Conservation (phyloP, 1,284 basidiomycete species). For the Mycosarcoma mackinlayi region DNA sequence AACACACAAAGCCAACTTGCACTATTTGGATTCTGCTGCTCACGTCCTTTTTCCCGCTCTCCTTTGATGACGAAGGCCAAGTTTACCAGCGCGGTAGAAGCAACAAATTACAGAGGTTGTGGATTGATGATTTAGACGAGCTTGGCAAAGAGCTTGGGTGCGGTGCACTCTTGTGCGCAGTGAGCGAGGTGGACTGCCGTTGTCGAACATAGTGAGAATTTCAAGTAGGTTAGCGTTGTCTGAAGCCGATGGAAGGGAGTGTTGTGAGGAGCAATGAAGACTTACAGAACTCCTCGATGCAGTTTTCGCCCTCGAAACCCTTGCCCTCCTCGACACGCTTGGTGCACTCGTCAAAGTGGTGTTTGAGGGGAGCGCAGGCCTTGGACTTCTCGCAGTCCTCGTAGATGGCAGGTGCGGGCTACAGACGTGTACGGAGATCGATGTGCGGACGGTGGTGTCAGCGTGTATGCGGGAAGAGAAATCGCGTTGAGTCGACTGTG, state of each 20-base stretch:
- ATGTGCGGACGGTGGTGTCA: too few relatives aligned
- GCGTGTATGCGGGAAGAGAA: too few relatives aligned
- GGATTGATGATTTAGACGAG: conserved; percentile 59
- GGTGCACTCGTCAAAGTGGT: conserved; percentile 68
- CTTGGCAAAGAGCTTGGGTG: conserved; percentile 63
- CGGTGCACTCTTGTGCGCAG: conserved; percentile 64
- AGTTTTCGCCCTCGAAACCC: conserved; percentile 66
- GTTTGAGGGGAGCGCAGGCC: conserved; percentile 60
- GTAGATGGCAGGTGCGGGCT: conserved; percentile 59
- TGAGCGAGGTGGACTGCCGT: conserved; percentile 62
- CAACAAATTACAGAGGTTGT: too few relatives aligned
- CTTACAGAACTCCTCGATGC: conserved; percentile 68
- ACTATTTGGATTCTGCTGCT: neutral
- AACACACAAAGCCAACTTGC: neutral
- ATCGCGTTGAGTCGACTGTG: neutral
- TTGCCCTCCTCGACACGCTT: conserved; percentile 65
- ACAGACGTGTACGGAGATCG: too few relatives aligned
- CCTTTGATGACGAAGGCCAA: too few relatives aligned
- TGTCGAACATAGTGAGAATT: neutral
- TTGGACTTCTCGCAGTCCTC: conserved; percentile 67
- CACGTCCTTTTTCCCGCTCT: neutral
- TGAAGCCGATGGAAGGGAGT: neutral
- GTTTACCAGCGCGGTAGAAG: too few relatives aligned
- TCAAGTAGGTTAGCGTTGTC: neutral
- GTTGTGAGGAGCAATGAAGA: conserved; percentile 4